Evolutionary conservation across 2,329 filamentous ascomycete species (phyloP), one percentile per base, ranked within the genome.

Genomic region (Nigrospora sphaerica): DNA sequence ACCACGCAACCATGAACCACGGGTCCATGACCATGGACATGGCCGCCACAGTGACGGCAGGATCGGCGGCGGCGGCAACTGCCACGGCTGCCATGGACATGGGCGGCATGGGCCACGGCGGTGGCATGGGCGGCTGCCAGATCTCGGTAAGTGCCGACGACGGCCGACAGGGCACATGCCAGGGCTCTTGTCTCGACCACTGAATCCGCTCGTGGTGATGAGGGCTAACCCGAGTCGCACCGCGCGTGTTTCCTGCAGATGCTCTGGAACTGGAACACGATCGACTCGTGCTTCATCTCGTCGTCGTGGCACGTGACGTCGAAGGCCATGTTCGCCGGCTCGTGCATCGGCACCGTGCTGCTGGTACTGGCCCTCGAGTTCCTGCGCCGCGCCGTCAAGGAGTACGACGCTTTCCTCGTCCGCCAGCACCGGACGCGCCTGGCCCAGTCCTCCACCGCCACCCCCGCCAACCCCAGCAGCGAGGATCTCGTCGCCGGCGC

Each of bases 231-330:
- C 19, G 13, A 16, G 7, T 35, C 16, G 10, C 28, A 12, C 9
- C 33, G 10, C 3, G 32, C 12, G 10, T 5, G 12, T 5, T 13
- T 2, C 18, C 42, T 7, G 16, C 45, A 87, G 83, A 90, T 90
- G 86, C 70, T 88, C 32, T 89, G 85, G 85, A 90, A 90, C 64
- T 88, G 85, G 83, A 73, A 86, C 61, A 85, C 83, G 3, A 70
- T 87, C 59, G 80, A 86, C 60, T 66, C 82, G 13, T 89, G 83
- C 66, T 93, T 93, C 73, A 76, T 93, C 57, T 69, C 85, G 17
- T 56, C 63, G 7, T 72, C 74, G n/a, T 95, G 88, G 88, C 82
- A 82, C 57, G 77, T 92, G 60, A 83, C 71, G 14, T 85, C 82
- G 28, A 68, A 64, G 2, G 81, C 77, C 61, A 85, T 83, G 73